Percentiles rank a stretch among this genome's conserved stretches.
phyloP scores from a whole-genome alignment of 1,139 yeast genomes.

The Sugiyamaella grinbergsii region DNA sequence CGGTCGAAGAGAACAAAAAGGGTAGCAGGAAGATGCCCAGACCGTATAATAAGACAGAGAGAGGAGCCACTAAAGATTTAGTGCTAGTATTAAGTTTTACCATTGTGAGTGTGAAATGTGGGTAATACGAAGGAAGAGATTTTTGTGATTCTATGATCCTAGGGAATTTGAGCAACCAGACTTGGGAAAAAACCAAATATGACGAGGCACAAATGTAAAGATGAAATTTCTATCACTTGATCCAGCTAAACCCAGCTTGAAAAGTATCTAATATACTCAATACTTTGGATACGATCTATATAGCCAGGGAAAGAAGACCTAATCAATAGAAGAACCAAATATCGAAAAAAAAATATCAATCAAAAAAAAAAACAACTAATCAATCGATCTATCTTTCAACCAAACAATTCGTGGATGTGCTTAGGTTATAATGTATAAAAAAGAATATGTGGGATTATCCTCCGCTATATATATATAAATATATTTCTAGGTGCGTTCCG shows the following conservation, averaged over 20 bases:
- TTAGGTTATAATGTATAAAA: too few relatives aligned
- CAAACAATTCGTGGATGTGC: background rate
- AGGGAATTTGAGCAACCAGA: too few relatives aligned
- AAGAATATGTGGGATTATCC: background rate
- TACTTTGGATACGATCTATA: too few relatives aligned
- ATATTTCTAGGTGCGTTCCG: background rate
- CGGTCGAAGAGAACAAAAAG: slow-evolving; percentile 51
- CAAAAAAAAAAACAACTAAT: too few relatives aligned
- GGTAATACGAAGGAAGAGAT: background rate
- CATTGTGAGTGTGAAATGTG: slow-evolving; percentile 3
- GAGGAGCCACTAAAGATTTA: slow-evolving; percentile 45
- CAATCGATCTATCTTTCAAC: too few relatives aligned
- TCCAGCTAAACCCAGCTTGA: too few relatives aligned
- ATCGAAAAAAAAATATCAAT: background rate
- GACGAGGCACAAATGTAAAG: too few relatives aligned
- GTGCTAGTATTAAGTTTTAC: background rate
- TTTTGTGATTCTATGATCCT: too few relatives aligned
- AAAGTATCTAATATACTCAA: too few relatives aligned
- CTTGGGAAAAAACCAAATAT: background rate
- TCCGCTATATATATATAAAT: background rate
- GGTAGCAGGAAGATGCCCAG: slow-evolving; percentile 62
- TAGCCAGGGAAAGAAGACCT: too few relatives aligned
- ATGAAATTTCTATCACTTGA: too few relatives aligned
- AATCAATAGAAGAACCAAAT: too few relatives aligned
- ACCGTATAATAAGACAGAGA: slow-evolving; percentile 59